Base-by-base conservation (phyloP, 139 green algal genomes). In the Haematococcus lacustris region DNA sequence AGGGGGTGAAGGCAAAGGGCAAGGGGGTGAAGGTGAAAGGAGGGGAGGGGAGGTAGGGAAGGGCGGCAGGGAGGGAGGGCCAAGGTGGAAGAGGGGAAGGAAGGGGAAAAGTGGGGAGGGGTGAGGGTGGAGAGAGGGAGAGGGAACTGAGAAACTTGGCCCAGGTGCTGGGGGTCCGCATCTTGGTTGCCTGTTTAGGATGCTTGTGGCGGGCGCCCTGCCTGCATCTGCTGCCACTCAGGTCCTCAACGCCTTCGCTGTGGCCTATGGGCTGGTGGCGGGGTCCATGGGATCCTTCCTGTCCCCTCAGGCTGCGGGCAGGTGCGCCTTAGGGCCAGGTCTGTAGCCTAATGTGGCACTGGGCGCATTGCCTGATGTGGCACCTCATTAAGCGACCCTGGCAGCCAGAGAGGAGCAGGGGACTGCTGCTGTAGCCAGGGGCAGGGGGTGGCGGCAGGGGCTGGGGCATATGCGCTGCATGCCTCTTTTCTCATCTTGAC, bases 231-330 rank as follows among this genome's bases (percentile, higher is more conserved):
- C 21, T 57, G 13, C 21, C 47, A n/a, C n/a, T n/a, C 47, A 57
- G 47, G 47, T 66, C 13, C 71, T 74, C 39, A 32, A 86, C 7
- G 40, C 63, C 35, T 75, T 84, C 63, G 69, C 60, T 0, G 60
- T 66, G 28, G 37, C 47, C 0, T 86, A 89, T 64, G 73, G 78
- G 3, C 28, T 47, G 0, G 71, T 88, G 21, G 85, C 85, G 0
- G 84, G 81, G 17, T 71, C 70, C n/a, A 51, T 91, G 25, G 84
- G 89, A 34, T 76, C 71, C 23, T 91, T 83, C 68, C 72, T 88
- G 2, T 85, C 85, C 25, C 89, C 88, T 2, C 70, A 90, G 71
- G 87, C 87, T 0, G 89, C 86, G 1, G 89, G 67, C 6, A 72
- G 67, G 67, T 72, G 41, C n/a, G n/a, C n/a, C n/a, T n/a, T n/a